Evolutionary conservation across 257 asterid species (phyloP).

Genomic region (Penstemon barbatus): DNA sequence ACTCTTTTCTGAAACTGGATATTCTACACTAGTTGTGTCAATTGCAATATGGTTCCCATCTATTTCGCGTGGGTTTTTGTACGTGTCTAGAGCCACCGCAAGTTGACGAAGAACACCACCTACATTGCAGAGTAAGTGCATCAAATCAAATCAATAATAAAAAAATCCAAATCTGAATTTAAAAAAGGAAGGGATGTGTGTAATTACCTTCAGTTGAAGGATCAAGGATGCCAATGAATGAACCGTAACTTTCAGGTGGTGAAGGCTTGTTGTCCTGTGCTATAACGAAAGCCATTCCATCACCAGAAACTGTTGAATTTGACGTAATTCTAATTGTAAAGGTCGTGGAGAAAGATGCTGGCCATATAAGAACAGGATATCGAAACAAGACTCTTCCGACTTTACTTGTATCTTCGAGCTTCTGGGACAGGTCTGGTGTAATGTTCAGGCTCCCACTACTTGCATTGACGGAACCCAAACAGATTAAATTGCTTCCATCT

Average conservation of each 20-base stretch:
- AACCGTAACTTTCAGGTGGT: conserved; percentile 59
- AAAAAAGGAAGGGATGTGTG: neutral
- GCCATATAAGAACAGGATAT: conserved; percentile 43
- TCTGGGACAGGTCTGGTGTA: conserved; percentile 37
- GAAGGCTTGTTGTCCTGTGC: conserved; percentile 60
- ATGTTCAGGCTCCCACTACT: conserved; percentile 45
- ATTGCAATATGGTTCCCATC: conserved; percentile 58
- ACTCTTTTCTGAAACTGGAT: conserved; percentile 52
- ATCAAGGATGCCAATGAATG: conserved; percentile 68
- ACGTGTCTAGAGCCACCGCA: conserved; percentile 62
- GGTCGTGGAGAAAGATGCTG: conserved; percentile 55
- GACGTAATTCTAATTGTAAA: conserved; percentile 50
- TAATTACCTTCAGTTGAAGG: conserved; percentile 57
- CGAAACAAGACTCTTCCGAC: conserved; percentile 41
- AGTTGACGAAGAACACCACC: conserved; percentile 52
- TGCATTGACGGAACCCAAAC: conserved; percentile 59
- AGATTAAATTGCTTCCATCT: conserved; percentile 37
- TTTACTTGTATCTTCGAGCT: conserved; percentile 22
- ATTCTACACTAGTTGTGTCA: conserved; percentile 51
- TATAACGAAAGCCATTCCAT: conserved; percentile 62
- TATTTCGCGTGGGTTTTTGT: conserved; percentile 54
- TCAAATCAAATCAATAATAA: neutral
- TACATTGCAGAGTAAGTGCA: conserved; percentile 15
- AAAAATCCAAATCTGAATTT: too few species aligned
- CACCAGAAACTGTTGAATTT: conserved; percentile 49